Evolutionary conservation across 2,329 filamentous ascomycete genomes (phyloP).

Genomic region (Phialophora chinensis): DNA sequence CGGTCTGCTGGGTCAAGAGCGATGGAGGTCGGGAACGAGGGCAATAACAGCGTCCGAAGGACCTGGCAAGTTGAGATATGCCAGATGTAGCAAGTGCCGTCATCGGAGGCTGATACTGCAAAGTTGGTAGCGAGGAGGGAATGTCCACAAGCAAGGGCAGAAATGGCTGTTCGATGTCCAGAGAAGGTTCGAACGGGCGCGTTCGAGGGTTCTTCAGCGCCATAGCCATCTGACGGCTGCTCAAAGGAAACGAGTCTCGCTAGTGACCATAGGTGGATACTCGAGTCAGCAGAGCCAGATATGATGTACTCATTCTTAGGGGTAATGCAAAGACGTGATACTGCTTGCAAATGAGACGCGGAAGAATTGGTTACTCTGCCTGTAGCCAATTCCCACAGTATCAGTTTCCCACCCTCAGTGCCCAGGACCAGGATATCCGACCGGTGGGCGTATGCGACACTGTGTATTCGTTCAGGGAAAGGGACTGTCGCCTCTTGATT

Average conservation of each 20-base stretch:
- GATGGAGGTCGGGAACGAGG: conserved; percentile 72
- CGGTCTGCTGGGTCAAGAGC: conserved; percentile 82
- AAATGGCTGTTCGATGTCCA: conserved; percentile 66
- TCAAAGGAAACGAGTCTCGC: conserved; percentile 72
- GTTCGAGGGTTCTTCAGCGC: conserved; percentile 51
- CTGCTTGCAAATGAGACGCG: conserved; percentile 53
- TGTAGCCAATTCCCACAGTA: conserved; percentile 84
- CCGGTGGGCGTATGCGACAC: conserved; percentile 71
- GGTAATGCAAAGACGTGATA: conserved; percentile 75
- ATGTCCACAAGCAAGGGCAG: conserved; percentile 64
- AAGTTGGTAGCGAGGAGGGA: conserved; percentile 77
- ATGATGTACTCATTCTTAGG: conserved; percentile 63
- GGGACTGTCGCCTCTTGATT: conserved; percentile 88
- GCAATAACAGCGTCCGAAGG: conserved; percentile 81
- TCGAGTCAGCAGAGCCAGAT: conserved; percentile 70
- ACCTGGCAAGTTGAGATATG: conserved; percentile 81
- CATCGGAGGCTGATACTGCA: conserved; percentile 80
- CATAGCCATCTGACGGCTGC: conserved; percentile 52
- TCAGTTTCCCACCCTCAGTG: conserved; percentile 81
- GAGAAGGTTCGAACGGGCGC: conserved; percentile 78
- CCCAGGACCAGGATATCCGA: conserved; percentile 73
- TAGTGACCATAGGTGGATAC: conserved; percentile 89
- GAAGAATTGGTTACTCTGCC: conserved; percentile 54
- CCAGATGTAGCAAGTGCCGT: conserved; percentile 91
- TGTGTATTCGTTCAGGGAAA: conserved; percentile 84